Conservation (phyloP, 306 rosid genomes). For the Vicia sativa region DNA sequence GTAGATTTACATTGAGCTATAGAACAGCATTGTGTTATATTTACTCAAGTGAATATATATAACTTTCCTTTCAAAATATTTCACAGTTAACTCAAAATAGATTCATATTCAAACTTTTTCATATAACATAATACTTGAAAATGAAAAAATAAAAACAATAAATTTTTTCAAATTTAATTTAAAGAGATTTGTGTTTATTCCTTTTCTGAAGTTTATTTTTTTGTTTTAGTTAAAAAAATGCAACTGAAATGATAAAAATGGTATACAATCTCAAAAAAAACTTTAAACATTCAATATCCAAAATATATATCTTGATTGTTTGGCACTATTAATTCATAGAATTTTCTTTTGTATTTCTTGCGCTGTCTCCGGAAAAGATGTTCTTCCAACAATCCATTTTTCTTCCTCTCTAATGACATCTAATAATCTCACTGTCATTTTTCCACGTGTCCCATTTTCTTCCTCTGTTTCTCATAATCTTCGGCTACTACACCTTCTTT, state of each 20-base stretch:
- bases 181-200: no score
- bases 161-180: no score
- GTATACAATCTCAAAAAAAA: neutral
- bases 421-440: neutral
- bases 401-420: slow-evolving; percentile 2
- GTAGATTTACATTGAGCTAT: no score
- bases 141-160: no score
- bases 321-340: neutral
- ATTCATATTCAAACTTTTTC: no score
- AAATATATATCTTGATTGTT: neutral
- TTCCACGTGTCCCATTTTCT: slow-evolving; percentile 30
- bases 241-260: neutral
- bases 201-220: no score
- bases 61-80: no score
- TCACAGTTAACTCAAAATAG: no score
- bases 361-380: slow-evolving; percentile 34
- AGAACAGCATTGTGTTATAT: no score
- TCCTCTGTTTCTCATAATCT: neutral
- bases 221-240: no score
- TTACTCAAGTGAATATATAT: no score
- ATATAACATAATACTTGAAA: no score
- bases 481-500: neutral
- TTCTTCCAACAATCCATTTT: slow-evolving; percentile 30
- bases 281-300: neutral
- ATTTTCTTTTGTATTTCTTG: neutral